These are phyloP conservation scores for Penicillium angulare DNA, from an alignment of 495 filamentous ascomycete genomes.

Conservation along the genomic window DNA sequence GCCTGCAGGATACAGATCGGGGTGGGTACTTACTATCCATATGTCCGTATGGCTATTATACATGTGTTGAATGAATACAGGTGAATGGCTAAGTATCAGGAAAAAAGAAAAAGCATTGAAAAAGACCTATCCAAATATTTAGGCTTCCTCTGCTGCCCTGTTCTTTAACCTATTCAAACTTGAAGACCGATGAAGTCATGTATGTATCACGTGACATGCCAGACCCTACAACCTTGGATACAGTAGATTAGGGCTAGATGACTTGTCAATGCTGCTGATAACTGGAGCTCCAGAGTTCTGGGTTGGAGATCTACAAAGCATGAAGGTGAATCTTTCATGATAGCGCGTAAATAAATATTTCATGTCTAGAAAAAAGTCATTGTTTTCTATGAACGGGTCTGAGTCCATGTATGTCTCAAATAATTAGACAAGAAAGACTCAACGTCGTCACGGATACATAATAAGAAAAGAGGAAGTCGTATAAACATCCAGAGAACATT, in stretches of 20 bases:
- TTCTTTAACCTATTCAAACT: no score
- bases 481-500: conserved; percentile 50
- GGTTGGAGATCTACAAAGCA: no score
- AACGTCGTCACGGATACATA: conserved; percentile 33
- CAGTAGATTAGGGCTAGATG: no score
- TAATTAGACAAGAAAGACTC: conserved; percentile 19
- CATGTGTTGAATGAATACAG: conserved; percentile 12
- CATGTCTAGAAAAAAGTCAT: conserved; percentile 10
- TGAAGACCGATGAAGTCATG: conserved; percentile 16
- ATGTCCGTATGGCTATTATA: conserved; percentile 53
- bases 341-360: conserved; percentile 1
- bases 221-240: no score
- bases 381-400: conserved; percentile 24
- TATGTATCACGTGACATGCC: conserved; percentile 8
- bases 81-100: no score
- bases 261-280: no score
- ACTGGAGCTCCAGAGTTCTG: no score
- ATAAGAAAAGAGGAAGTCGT: conserved; percentile 35
- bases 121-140: no score
- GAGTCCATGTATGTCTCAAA: conserved; percentile 19
- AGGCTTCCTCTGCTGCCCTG: background rate
- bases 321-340: background rate
- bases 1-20: background rate
- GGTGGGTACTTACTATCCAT: conserved; percentile 39
- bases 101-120: no score